These are phyloP conservation scores for Gymnopilus dilepis DNA, from an alignment of 768 basidiomycete species.

Conservation along the genomic window DNA sequence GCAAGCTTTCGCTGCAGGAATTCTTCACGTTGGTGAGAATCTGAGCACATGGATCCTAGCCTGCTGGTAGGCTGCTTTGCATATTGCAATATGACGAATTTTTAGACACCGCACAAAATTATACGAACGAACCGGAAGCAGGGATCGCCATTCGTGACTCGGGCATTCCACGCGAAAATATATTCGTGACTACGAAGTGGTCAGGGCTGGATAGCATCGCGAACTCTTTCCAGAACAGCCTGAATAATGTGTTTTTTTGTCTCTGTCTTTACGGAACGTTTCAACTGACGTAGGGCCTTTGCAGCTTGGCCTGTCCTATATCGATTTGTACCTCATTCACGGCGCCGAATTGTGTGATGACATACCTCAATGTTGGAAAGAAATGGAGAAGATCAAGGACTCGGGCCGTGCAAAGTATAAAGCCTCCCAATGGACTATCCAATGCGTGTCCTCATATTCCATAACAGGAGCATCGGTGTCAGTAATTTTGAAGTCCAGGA, in stretches of 20 bases:
- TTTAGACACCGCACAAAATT: slow-evolving; percentile 63
- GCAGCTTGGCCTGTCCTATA: slow-evolving; percentile 65
- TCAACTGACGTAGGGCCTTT: no score
- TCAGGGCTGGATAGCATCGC: slow-evolving; percentile 54
- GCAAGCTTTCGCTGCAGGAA: slow-evolving; percentile 64
- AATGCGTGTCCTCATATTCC: not conserved
- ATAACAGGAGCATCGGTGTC: slow-evolving; percentile 62
- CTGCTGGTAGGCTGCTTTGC: not conserved
- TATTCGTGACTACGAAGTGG: slow-evolving; percentile 72
- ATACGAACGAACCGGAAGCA: slow-evolving; percentile 62
- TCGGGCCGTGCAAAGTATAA: slow-evolving; percentile 56
- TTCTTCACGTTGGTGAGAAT: slow-evolving; percentile 60
- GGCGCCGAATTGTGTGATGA: slow-evolving; percentile 54
- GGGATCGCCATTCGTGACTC: slow-evolving; percentile 58
- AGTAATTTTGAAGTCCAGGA: slow-evolving; percentile 67
- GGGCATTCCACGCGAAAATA: slow-evolving; percentile 53
- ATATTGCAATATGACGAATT: not conserved
- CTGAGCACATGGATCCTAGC: not conserved
- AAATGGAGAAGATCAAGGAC: slow-evolving; percentile 62
- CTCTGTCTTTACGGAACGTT: not conserved
- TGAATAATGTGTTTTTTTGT: slow-evolving; percentile 47
- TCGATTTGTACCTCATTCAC: slow-evolving; percentile 78
- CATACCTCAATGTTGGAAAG: slow-evolving; percentile 63
- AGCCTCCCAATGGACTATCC: not conserved
- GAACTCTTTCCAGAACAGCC: slow-evolving; percentile 59